These are phyloP conservation scores for Boletus smithii DNA, from an alignment of 1,284 basidiomycete species.

Conservation along the genomic window DNA sequence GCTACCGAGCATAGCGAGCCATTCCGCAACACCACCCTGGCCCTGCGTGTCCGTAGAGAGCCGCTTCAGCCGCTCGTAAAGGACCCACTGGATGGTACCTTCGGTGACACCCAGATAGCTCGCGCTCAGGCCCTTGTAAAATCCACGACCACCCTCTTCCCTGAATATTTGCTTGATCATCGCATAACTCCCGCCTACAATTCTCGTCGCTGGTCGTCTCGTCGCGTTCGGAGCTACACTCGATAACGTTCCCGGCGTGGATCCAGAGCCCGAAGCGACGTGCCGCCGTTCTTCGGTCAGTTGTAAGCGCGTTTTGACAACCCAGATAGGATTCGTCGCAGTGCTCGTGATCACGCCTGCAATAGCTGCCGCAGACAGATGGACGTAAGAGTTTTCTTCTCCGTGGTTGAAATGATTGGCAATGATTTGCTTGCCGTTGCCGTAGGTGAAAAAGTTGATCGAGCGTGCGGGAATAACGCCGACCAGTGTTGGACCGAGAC, in stretches of 20 bases:
- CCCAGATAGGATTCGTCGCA: slow-evolving; percentile 97
- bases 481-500: slow-evolving; percentile 90
- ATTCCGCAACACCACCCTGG: slow-evolving; percentile 57
- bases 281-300: slow-evolving; percentile 43
- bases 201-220: slow-evolving; percentile 16
- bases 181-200: slow-evolving; percentile 54
- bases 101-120: slow-evolving; percentile 96
- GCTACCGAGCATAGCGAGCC: slow-evolving; percentile 82
- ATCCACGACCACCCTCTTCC: slow-evolving; percentile 82
- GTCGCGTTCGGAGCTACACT: too few relatives aligned
- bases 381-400: slow-evolving; percentile 80
- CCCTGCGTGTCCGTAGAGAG: slow-evolving; percentile 54
- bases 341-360: slow-evolving; percentile 87
- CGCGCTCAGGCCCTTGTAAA: slow-evolving; percentile 94
- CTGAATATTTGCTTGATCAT: slow-evolving; percentile 74
- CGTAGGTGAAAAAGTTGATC: slow-evolving; percentile 98
- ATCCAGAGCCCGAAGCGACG: too few relatives aligned
- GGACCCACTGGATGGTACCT: slow-evolving; percentile 95
- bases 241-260: too few relatives aligned
- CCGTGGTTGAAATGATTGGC: slow-evolving; percentile 82
- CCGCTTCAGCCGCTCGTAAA: slow-evolving; percentile 86
- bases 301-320: slow-evolving; percentile 95
- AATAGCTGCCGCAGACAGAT: slow-evolving; percentile 81
- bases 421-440: slow-evolving; percentile 92
- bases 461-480: slow-evolving; percentile 94